These are phyloP conservation scores for Amanita subjunquillea DNA, from an alignment of 768 basidiomycete species.

Conservation along the genomic window DNA sequence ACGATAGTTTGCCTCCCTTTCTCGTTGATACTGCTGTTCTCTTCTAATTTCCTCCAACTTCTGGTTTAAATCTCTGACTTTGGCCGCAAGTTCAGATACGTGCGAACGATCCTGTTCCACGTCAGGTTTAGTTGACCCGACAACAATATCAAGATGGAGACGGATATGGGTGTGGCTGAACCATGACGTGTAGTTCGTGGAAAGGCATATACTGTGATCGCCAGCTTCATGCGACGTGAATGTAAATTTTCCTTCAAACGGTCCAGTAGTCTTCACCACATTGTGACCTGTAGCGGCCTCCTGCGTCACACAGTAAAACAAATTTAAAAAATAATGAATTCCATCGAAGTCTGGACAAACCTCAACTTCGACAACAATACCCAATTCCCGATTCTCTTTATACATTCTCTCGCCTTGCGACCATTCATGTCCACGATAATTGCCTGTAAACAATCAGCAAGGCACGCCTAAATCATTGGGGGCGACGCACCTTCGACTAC, in stretches of 20 bases:
- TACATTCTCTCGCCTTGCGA: conserved; percentile 62
- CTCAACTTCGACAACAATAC: conserved; percentile 86
- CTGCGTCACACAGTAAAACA: conserved; percentile 28
- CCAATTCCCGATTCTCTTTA: conserved; percentile 61
- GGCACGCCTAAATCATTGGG: neutral
- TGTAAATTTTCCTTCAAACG: conserved; percentile 85
- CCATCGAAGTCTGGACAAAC: conserved; percentile 25
- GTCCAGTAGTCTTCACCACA: conserved; percentile 86
- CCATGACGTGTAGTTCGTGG: conserved; percentile 88
- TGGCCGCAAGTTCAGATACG: conserved; percentile 69
- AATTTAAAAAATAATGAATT: neutral
- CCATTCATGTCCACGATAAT: conserved; percentile 93
- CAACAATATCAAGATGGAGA: conserved; percentile 88
- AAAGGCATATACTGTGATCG: conserved; percentile 95
- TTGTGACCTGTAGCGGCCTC: conserved; percentile 76
- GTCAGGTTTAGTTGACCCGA: conserved; percentile 82
- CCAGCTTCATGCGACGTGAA: conserved; percentile 97
- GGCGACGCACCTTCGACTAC: conserved; percentile 71
- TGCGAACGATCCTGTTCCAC: conserved; percentile 81
- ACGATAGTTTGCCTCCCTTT: conserved; percentile 86
- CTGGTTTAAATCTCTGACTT: conserved; percentile 86
- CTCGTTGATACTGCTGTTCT: conserved; percentile 97
- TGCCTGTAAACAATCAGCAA: conserved; percentile 39
- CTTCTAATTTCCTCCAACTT: conserved; percentile 88
- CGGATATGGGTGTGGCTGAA: conserved; percentile 82